These are phyloP conservation scores for Talaromyces sp. DNA, from an alignment of 2,329 filamentous ascomycete genomes.

Conservation along the genomic window DNA sequence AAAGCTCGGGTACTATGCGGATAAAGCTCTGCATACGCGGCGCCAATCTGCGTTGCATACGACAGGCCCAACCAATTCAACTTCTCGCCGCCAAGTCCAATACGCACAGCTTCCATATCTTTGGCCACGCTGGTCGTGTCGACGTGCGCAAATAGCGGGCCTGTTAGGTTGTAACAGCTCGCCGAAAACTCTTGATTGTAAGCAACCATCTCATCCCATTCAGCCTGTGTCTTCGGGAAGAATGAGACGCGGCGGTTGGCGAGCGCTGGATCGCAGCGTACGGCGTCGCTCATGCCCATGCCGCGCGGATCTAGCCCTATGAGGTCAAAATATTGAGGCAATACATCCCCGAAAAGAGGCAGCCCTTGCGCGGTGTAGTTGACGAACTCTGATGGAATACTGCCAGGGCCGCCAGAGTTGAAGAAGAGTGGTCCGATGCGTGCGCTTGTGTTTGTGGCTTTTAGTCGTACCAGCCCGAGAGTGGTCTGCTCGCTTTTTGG, in stretches of 20 bases:
- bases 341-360: background rate
- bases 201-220: background rate
- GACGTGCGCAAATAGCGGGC: constrained; percentile 35
- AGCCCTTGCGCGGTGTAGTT: background rate
- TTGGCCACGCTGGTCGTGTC: constrained; percentile 33
- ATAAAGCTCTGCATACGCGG: constrained; percentile 40
- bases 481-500: no score
- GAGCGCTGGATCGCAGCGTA: constrained; percentile 33
- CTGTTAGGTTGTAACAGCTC: constrained; percentile 36
- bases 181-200: constrained; percentile 25
- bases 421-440: no score
- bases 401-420: no score
- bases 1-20: constrained; percentile 35
- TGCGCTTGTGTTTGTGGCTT: no score
- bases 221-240: background rate
- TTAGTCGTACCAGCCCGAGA: no score
- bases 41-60: constrained; percentile 42
- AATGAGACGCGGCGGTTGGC: constrained; percentile 31
- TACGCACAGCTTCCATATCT: constrained; percentile 31
- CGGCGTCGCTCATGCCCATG: constrained; percentile 34
- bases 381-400: no score
- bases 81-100: constrained; percentile 28
- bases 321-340: background rate
- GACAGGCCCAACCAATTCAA: constrained; percentile 39
- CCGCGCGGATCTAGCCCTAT: constrained; percentile 42